phyloP scores from a whole-genome alignment of 371 early-diverging fungal genomes.

The Mortierella sp. region DNA sequence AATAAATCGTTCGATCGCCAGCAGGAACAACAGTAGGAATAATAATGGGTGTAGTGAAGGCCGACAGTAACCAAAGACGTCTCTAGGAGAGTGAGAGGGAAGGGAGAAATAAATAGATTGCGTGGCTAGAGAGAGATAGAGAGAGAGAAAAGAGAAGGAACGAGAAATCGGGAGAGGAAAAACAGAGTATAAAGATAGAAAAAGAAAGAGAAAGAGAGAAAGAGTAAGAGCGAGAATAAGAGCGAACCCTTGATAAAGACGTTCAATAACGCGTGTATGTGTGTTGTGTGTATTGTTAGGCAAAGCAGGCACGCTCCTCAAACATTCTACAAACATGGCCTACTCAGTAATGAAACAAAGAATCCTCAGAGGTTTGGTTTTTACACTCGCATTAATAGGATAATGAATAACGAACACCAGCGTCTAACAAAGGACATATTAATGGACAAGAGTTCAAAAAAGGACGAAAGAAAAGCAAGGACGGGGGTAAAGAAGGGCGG shows the following conservation, averaged over 20 bases:
- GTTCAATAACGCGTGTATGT: neutral
- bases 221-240: neutral
- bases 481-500: conserved; percentile 11
- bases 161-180: neutral
- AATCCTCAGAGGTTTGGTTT: conserved; percentile 8
- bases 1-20: conserved; percentile 1
- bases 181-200: neutral
- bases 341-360: conserved; percentile 4
- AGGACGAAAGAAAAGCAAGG: neutral
- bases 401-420: conserved; percentile 6
- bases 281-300: neutral
- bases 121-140: neutral
- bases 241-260: conserved; percentile 20
- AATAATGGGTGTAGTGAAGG: neutral
- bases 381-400: neutral
- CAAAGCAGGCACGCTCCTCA: neutral
- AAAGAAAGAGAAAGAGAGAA: neutral
- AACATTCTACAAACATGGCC: neutral
- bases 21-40: neutral
- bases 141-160: neutral
- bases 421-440: conserved; percentile 20
- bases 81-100: neutral
- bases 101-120: conserved; percentile 7
- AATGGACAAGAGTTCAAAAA: conserved; percentile 1
- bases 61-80: conserved; percentile 1